Evolutionary conservation across 2,329 filamentous ascomycete genomes (phyloP).

Genomic region (Aureobasidium subglaciale): DNA sequence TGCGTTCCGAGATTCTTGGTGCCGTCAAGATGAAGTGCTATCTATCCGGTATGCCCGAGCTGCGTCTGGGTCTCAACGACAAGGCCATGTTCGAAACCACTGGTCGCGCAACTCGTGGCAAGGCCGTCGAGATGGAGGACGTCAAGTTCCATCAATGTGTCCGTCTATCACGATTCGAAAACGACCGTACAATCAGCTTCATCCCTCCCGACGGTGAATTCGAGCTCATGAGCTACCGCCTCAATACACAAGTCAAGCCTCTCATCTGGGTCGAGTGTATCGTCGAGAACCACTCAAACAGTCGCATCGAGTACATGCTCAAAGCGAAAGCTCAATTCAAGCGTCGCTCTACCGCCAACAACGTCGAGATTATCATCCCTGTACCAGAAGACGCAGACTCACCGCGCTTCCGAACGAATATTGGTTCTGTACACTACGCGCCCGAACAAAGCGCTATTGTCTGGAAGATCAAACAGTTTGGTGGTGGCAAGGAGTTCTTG

Average conservation of each 20-base stretch:
- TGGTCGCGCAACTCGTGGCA: slow-evolving; percentile 84
- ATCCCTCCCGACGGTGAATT: slow-evolving; percentile 98
- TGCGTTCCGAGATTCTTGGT: slow-evolving; percentile 91
- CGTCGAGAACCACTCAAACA: slow-evolving; percentile 91
- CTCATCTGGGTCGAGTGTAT: slow-evolving; percentile 98
- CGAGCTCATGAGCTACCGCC: slow-evolving; percentile 96
- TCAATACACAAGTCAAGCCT: slow-evolving; percentile 98
- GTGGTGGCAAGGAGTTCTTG: slow-evolving; percentile 94
- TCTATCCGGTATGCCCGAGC: slow-evolving; percentile 93
- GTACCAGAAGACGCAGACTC: slow-evolving; percentile 96
- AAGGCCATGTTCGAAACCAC: slow-evolving; percentile 99
- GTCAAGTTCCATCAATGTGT: slow-evolving; percentile 99
- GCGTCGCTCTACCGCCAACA: slow-evolving; percentile 93
- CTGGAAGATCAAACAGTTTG: slow-evolving; percentile 99
- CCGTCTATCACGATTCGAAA: slow-evolving; percentile 90
- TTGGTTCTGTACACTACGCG: slow-evolving; percentile 93
- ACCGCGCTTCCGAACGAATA: slow-evolving; percentile 93
- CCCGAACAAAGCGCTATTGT: slow-evolving; percentile 96
- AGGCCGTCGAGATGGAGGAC: slow-evolving; percentile 99
- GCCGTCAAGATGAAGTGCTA: slow-evolving; percentile 99
- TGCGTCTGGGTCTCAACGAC: slow-evolving; percentile 90
- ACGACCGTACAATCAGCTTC: slow-evolving; percentile 97
- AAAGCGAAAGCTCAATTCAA: slow-evolving; percentile 98
- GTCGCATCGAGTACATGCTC: slow-evolving; percentile 96
- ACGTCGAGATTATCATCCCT: slow-evolving; percentile 94